phyloP scores from a whole-genome alignment of 23 red algal species.

The Porphyridium purpureum region DNA sequence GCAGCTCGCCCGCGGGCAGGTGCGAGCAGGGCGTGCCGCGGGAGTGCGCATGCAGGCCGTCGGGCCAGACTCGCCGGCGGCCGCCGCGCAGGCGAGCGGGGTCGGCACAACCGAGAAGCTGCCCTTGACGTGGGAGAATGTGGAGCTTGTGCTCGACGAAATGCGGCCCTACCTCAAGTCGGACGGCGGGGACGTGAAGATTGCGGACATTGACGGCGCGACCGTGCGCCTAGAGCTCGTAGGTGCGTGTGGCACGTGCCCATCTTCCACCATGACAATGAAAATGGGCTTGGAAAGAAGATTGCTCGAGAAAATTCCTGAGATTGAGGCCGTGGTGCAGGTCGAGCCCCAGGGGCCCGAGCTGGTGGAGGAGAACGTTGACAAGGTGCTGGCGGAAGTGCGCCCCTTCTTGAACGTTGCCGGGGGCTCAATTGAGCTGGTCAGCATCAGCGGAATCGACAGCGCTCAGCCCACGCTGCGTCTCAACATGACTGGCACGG shows the following conservation, averaged over 20 bases:
- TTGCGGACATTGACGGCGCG: slow-evolving; percentile 90
- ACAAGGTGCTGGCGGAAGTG: slow-evolving; percentile 74
- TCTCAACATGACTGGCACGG: slow-evolving; percentile 58
- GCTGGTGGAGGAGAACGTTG: slow-evolving; percentile 63
- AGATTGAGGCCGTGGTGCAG: slow-evolving; percentile 81
- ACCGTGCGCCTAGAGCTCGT: slow-evolving; percentile 75
- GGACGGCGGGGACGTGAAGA: slow-evolving; percentile 83
- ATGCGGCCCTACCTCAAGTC: slow-evolving; percentile 93
- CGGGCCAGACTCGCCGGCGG: background rate
- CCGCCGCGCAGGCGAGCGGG: background rate
- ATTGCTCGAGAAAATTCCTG: slow-evolving; percentile 72
- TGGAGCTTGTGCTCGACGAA: slow-evolving; percentile 88
- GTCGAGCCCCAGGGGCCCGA: slow-evolving; percentile 56
- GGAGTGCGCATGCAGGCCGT: background rate
- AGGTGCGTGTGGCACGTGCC: slow-evolving; percentile 84
- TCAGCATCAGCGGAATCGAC: slow-evolving; percentile 20
- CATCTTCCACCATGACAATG: slow-evolving; percentile 82
- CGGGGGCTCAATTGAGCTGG: slow-evolving; percentile 64
- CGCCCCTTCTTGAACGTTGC: slow-evolving; percentile 97
- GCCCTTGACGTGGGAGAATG: slow-evolving; percentile 46
- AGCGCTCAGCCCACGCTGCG: slow-evolving; percentile 30
- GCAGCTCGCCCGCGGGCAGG: background rate
- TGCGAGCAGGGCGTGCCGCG: background rate
- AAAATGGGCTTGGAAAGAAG: slow-evolving; percentile 86
- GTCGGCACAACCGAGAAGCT: slow-evolving; percentile 6